Percentiles rank a stretch among this genome's conserved stretches.
These are phyloP conservation scores for Mortierella alpina DNA, from an alignment of 192 early-diverging fungal genomes.

Conservation along the genomic window DNA sequence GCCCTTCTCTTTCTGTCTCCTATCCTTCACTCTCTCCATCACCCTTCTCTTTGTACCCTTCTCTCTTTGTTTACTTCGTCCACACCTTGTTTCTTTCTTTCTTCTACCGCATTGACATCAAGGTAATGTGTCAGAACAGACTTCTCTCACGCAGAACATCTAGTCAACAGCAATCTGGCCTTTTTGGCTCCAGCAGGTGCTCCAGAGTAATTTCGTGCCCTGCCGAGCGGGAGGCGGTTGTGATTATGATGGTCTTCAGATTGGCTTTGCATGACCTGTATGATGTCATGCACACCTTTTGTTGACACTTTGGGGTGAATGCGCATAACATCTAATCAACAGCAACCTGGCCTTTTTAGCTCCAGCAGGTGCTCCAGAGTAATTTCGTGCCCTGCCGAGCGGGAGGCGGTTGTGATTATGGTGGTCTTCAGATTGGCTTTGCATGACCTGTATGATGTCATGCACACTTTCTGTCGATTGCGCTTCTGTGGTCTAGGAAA, in stretches of 20 bases:
- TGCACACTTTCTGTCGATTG: constrained; percentile 17
- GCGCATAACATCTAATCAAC: constrained; percentile 22
- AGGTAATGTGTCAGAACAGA: too few species aligned
- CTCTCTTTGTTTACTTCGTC: too few species aligned
- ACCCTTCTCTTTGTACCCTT: too few species aligned
- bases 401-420: constrained; percentile 15
- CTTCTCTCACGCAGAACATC: constrained; percentile 24
- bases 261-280: constrained; percentile 26
- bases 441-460: constrained; percentile 18
- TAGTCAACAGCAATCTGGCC: constrained; percentile 14
- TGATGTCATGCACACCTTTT: not conserved
- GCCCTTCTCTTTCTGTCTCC: too few species aligned
- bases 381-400: constrained; percentile 18
- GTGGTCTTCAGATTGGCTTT: constrained; percentile 26
- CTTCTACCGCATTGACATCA: too few species aligned
- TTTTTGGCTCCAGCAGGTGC: constrained; percentile 26
- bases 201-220: constrained; percentile 24
- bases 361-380: constrained; percentile 29
- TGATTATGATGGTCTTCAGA: constrained; percentile 24
- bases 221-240: constrained; percentile 9
- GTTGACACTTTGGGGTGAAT: constrained; percentile 3
- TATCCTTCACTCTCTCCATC: too few species aligned
- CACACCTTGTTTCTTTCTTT: too few species aligned
- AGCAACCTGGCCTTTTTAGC: constrained; percentile 13
- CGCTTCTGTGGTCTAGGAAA: constrained; percentile 12